A percentile compares a stretch with the other conserved stretches of the same genome.
phyloP scores from a whole-genome alignment of 208 protist genomes.

The Wallacemonas sp. region DNA sequence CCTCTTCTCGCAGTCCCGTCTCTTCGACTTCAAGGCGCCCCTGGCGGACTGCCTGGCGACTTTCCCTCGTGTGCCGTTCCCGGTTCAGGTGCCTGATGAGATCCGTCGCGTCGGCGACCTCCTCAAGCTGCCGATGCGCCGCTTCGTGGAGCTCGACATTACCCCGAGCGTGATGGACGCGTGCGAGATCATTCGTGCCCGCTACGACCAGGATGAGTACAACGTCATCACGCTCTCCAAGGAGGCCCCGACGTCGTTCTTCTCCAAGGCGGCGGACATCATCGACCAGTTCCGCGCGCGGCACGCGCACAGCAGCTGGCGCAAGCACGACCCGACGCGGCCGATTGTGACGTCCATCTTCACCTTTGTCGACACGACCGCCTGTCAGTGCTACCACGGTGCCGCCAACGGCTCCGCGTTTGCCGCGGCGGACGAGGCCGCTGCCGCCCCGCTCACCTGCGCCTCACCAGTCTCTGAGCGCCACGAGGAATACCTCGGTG shows the following conservation, averaged over 20 bases:
- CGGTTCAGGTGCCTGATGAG: slow-evolving; percentile 35
- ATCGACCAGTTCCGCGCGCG: slow-evolving; percentile 46
- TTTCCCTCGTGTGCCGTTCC: slow-evolving; percentile 58
- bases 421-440: slow-evolving; percentile 12
- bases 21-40: slow-evolving; percentile 53
- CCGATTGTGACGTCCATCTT: slow-evolving; percentile 86
- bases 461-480: slow-evolving; percentile 7
- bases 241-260: slow-evolving; percentile 57
- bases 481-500: slow-evolving; percentile 30
- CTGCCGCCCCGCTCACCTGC: slow-evolving; percentile 3
- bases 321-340: slow-evolving; percentile 78
- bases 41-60: slow-evolving; percentile 56
- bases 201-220: slow-evolving; percentile 68
- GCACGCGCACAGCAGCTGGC: slow-evolving; percentile 83
- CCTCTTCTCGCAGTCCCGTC: slow-evolving; percentile 52
- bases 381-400: slow-evolving; percentile 55
- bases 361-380: slow-evolving; percentile 77
- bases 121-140: slow-evolving; percentile 36
- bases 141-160: slow-evolving; percentile 54
- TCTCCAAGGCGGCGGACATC: slow-evolving; percentile 39
- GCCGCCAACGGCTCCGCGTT: slow-evolving; percentile 25
- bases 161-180: slow-evolving; percentile 60
- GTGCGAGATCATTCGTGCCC: slow-evolving; percentile 69
- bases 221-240: slow-evolving; percentile 62
- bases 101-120: slow-evolving; percentile 60